A percentile compares a stretch with the other conserved stretches of the same genome.
Evolutionary conservation across 2,329 filamentous ascomycete species (phyloP).

Genomic region (Venturia asperata): DNA sequence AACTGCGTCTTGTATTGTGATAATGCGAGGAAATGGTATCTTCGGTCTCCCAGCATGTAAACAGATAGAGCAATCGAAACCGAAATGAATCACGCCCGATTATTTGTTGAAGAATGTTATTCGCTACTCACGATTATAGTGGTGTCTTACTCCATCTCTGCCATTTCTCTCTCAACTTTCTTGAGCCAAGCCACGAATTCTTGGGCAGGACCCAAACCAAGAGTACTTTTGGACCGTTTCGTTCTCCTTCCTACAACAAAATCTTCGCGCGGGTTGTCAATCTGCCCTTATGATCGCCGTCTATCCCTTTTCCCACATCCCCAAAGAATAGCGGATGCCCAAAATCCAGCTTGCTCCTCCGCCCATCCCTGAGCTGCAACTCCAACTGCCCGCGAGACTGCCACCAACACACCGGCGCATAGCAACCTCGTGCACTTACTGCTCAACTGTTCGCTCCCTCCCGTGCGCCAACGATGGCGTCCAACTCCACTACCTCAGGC

Average conservation of each 20-base stretch:
- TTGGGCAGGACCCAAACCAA: neutral
- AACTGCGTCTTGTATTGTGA: slow-evolving; percentile 8
- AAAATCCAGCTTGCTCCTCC: neutral
- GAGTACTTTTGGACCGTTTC: neutral
- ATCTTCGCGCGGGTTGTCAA: neutral
- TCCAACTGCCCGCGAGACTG: slow-evolving; percentile 20
- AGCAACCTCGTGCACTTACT: slow-evolving; percentile 16
- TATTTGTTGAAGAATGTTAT: neutral
- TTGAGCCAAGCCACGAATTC: neutral
- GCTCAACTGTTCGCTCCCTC: slow-evolving; percentile 20
- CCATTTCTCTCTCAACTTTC: neutral
- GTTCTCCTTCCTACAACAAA: neutral
- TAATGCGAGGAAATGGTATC: slow-evolving; percentile 9
- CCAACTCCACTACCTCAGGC: slow-evolving; percentile 56
- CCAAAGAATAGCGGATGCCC: neutral
- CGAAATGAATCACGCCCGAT: neutral
- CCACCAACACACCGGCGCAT: slow-evolving; percentile 18
- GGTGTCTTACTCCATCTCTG: neutral
- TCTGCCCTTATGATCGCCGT: neutral
- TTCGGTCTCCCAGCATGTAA: slow-evolving; percentile 10
- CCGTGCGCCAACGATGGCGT: slow-evolving; percentile 45
- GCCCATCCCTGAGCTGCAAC: slow-evolving; percentile 19
- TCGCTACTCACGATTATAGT: neutral
- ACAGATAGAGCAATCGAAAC: slow-evolving; percentile 7
- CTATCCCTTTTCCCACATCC: neutral